Conservation (phyloP, 148 eudicot species). For the Cornus controversa region DNA sequence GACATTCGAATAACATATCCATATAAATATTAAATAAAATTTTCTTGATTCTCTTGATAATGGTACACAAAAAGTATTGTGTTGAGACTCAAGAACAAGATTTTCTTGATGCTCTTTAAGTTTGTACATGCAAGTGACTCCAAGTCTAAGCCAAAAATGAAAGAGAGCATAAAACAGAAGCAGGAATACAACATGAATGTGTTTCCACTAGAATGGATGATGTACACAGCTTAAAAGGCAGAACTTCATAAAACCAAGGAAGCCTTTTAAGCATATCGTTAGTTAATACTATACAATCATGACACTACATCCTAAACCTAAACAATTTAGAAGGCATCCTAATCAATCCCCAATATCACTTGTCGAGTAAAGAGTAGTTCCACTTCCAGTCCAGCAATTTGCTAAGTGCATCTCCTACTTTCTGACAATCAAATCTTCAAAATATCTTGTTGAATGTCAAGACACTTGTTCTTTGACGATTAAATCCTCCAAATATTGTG, state of each 20-base stretch:
- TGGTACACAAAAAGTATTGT: background rate
- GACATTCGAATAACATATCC: background rate
- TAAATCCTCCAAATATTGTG: no score
- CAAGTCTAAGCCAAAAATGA: no score
- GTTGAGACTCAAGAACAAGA: background rate
- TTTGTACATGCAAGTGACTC: no score
- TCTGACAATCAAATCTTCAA: background rate
- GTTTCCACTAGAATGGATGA: background rate
- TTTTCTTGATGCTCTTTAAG: no score
- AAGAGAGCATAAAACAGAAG: background rate
- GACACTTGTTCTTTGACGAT: no score
- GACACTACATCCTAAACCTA: background rate
- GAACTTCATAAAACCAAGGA: background rate
- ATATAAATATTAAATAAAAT: no score
- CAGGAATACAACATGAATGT: constrained; percentile 16
- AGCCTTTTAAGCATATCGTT: constrained; percentile 9
- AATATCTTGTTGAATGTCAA: background rate
- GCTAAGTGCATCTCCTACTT: background rate
- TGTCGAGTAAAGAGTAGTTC: background rate
- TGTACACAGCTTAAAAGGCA: constrained; percentile 10
- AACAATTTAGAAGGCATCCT: background rate
- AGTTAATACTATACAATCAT: constrained; percentile 14
- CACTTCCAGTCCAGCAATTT: constrained; percentile 9
- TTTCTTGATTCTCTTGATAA: background rate
- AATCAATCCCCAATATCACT: background rate